Percentiles rank a stretch among this genome's conserved stretches.
Conservation (phyloP, 2,329 filamentous ascomycete genomes). For the Sclerotinia borealis region DNA sequence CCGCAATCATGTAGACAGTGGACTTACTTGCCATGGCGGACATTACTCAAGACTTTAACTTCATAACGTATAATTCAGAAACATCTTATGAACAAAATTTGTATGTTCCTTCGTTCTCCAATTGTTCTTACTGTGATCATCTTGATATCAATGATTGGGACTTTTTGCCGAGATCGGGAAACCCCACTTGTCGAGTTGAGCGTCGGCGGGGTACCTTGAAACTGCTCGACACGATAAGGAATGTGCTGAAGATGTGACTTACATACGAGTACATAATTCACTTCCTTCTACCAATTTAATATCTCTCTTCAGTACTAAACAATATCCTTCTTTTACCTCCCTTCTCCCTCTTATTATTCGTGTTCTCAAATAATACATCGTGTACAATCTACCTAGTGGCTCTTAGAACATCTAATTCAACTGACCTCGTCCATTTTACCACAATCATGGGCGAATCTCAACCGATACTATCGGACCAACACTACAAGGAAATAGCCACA, state of each 20-base stretch:
- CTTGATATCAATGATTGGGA: not conserved
- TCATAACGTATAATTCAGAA: not conserved
- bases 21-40: not conserved
- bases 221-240: not conserved
- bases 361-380: not conserved
- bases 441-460: not conserved
- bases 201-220: not conserved
- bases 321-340: not conserved
- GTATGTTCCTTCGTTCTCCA: not conserved
- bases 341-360: not conserved
- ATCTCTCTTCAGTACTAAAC: not conserved
- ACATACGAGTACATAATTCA: not conserved
- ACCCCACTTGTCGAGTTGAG: not conserved
- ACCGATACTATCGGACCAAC: slow-evolving; percentile 27
- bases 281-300: not conserved
- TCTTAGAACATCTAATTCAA: too few relatives aligned
- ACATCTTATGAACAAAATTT: not conserved
- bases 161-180: slow-evolving; percentile 10
- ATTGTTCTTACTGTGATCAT: not conserved
- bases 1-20: not conserved
- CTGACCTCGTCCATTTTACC: too few relatives aligned
- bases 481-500: slow-evolving; percentile 35
- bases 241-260: not conserved
- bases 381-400: too few relatives aligned
- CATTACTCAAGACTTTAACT: not conserved